phyloP scores from a whole-genome alignment of 2,329 filamentous ascomycete species.

The Pyricularia grisea region DNA sequence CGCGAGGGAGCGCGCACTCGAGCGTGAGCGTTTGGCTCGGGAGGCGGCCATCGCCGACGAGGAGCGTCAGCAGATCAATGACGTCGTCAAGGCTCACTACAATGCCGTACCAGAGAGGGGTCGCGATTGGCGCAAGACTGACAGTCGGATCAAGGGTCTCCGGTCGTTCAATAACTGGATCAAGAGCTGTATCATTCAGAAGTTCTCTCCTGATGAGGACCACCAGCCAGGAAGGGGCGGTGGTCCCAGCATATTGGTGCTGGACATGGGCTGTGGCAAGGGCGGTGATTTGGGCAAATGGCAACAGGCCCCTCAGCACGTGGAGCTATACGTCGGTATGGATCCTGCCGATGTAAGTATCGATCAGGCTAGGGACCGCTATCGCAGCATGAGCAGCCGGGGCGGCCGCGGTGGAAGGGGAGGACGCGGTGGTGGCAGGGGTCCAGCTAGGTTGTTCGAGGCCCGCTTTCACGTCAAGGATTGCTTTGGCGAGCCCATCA shows the following conservation, averaged over 20 bases:
- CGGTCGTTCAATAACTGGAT: constrained; percentile 98
- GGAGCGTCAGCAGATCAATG: constrained; percentile 55
- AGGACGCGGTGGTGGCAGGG: constrained; percentile 37
- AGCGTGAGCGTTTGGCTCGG: constrained; percentile 40
- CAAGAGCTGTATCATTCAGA: constrained; percentile 95
- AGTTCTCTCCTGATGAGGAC: constrained; percentile 78
- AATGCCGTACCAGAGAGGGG: constrained; percentile 91
- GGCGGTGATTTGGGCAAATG: constrained; percentile 93
- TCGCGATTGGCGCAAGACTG: constrained; percentile 87
- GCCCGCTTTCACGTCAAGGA: constrained; percentile 86
- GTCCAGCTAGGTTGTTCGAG: constrained; percentile 58
- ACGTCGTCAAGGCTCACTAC: constrained; percentile 89
- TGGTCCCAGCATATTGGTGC: constrained; percentile 57
- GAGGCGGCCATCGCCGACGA: constrained; percentile 30
- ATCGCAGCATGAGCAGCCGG: constrained; percentile 58
- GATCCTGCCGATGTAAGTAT: constrained; percentile 92
- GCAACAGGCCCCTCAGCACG: constrained; percentile 83
- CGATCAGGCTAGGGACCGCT: constrained; percentile 79
- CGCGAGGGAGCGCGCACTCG: constrained; percentile 48
- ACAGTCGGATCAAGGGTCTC: constrained; percentile 90
- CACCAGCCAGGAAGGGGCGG: constrained; percentile 48
- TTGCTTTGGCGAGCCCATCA: constrained; percentile 79
- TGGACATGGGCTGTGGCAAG: constrained; percentile 95
- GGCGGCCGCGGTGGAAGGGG: constrained; percentile 42
- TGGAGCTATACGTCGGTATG: constrained; percentile 89